Evolutionary conservation across 148 eudicot genomes (phyloP), one percentile per base, ranked within the genome.

Genomic region (Mesembryanthemum crystallinum): DNA sequence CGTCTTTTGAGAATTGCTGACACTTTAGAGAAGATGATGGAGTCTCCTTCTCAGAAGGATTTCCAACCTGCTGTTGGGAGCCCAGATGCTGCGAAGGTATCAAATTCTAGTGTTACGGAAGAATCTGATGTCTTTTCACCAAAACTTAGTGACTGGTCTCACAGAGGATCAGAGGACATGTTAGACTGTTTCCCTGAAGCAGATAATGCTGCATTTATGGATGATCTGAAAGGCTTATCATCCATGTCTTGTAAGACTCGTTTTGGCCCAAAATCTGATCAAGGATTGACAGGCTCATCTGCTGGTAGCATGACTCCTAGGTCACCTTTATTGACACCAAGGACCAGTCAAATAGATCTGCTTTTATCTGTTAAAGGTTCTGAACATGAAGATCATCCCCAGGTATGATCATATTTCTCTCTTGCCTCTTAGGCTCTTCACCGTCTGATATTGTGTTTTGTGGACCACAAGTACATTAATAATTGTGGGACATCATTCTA

Each of bases 281-380:
- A 96, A 84, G 99, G 99, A 69, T 91, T 96, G 98, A 89, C 98
- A 30, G 91, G 97, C 69, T 96, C 99, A 58, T 96, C 99, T 73
- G 98, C 94, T 64, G 99, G 95, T 71, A 96, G 98, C 85, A 85
- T 96, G 90, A 96, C 99, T 78, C 99, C 99, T 61, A 87, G 97
- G 84, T 96, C 99, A 33, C 99, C 99, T 27, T 73, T 92, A 66
- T 57, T 88, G 85, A 96, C 99, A 57, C 99, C 99, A 39, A 82
- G 87, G 80, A 85, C 88, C 77, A 91, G 88, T 83, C 97, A 82
- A 76, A 88, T 92, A 73, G 99, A 96, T 82, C 81, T 91, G 87
- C 87, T 96, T 66, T 77, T 96, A 78, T 84, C 97, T 54, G 86
- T 93, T 55, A 96, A 96, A 84, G 90, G 97, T 82, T 85, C 93